Evolutionary conservation across 805 yeast genomes (phyloP), one percentile per base, ranked within the genome.

Genomic region (Nakazawaea sp.): DNA sequence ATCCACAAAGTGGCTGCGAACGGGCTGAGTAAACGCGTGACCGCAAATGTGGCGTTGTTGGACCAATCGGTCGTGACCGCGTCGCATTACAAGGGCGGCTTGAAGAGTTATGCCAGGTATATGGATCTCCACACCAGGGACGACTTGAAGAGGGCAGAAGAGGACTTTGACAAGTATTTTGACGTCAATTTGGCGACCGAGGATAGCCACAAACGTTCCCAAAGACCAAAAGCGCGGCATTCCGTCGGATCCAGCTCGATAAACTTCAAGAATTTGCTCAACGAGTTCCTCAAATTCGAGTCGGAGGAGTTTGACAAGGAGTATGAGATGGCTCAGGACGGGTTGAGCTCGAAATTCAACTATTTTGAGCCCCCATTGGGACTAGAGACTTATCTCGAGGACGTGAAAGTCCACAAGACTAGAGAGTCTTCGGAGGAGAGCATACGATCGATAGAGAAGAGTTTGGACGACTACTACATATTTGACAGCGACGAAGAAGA

Each of bases 61-160:
- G 73, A 66, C 45, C 71, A 66, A 42, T 62, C 68, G 9, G 52
- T 66, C 10, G 63, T 70, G 2, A 57, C 66, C 12, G 67, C 70
- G 2, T 55, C 62, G 11, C 49, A 61, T 7, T 67, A 66, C 46
- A 47, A 50, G 31, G 51, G 58, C 40, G 71, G 70, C 4, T 46
- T 43, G 23, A 38, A 44, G 8, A 41, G 36, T 12, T 67, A 67
- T 45, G 45, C 49, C 24, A 56, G 61, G 1, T 66, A 59, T 41
- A 29, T 58, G 12, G 52, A 51, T 33, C 44, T 30, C 13, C 41
- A 41, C 19, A 21, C 41, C 8, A 12, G 11, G 4, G 26, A 19
- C n/a, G 44, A 41, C 17, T 30, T 43, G 27, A 30, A 18, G 16
- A 39, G 32, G 29, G 42, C 42, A 3, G 32, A 33, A 26, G 5